Conservation (phyloP, 305 asterid species). For the Striga hermonthica region DNA sequence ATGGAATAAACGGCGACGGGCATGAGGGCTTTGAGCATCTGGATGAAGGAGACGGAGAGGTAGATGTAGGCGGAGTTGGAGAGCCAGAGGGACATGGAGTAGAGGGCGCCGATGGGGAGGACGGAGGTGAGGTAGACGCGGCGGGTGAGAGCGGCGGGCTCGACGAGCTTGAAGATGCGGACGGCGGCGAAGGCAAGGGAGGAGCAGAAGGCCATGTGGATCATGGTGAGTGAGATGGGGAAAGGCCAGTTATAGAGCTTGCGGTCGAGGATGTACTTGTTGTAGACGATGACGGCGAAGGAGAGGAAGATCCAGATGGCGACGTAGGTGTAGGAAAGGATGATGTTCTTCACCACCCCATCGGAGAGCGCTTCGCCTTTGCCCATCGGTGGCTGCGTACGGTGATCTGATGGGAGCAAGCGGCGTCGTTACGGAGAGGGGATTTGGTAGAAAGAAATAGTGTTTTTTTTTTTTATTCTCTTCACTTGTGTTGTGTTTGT, state of each 20-base stretch:
- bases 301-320: conserved; percentile 50
- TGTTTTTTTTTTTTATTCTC: too few species aligned
- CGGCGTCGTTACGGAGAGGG: background rate
- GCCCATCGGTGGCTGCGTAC: conserved; percentile 9
- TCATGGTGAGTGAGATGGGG: conserved; percentile 9
- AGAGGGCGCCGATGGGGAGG: conserved; percentile 14
- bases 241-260: conserved; percentile 15
- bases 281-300: conserved; percentile 44
- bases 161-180: conserved; percentile 14
- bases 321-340: conserved; percentile 49
- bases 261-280: conserved; percentile 12
- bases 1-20: conserved; percentile 52
- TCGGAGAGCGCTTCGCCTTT: conserved; percentile 24
- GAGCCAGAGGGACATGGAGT: conserved; percentile 8
- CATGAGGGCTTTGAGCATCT: conserved; percentile 54
- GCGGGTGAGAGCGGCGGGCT: conserved; percentile 34
- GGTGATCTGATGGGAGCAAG: background rate
- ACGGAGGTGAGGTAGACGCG: conserved; percentile 46
- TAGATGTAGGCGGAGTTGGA: conserved; percentile 14
- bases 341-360: conserved; percentile 38
- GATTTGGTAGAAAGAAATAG: background rate
- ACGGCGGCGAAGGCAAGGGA: conserved; percentile 21
- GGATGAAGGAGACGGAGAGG: conserved; percentile 21
- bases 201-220: conserved; percentile 14
- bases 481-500: too few species aligned